A percentile compares a stretch with the other conserved stretches of the same genome.
Evolutionary conservation across 139 green algal species (phyloP).

Genomic region (Coccomyxa sp.): DNA sequence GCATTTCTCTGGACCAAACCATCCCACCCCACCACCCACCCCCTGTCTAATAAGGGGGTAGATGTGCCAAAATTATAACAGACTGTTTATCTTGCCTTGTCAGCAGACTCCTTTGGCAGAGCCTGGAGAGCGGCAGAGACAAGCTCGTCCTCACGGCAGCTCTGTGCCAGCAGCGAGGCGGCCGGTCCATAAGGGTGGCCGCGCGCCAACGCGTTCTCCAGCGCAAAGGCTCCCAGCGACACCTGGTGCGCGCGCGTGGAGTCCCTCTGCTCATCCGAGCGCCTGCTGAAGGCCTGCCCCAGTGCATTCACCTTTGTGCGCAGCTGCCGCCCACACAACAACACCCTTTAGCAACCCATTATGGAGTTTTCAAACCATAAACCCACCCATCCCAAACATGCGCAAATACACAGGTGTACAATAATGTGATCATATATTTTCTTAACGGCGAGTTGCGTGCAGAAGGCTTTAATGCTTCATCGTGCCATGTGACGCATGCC

Average conservation of each 20-base stretch:
- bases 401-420: no score
- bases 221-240: conserved; percentile 24
- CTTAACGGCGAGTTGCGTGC: no score
- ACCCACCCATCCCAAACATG: no score
- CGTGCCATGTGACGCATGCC: no score
- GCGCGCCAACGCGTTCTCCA: conserved; percentile 20
- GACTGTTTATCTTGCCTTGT: background rate
- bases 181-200: conserved; percentile 13
- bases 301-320: conserved; percentile 26
- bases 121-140: background rate
- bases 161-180: background rate
- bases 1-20: no score
- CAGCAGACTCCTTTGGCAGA: background rate
- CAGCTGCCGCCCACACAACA: conserved; percentile 5
- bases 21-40: no score
- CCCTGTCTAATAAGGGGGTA: no score
- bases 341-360: background rate
- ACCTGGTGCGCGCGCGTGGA: conserved; percentile 23
- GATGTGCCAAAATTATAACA: no score
- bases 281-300: conserved; percentile 12
- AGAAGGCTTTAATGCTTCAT: no score
- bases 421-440: no score
- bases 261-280: conserved; percentile 6
- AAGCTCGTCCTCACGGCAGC: background rate
- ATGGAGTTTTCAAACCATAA: no score